phyloP scores from a whole-genome alignment of 2,329 filamentous ascomycete genomes.

The Pseudogymnoascus sp. region DNA sequence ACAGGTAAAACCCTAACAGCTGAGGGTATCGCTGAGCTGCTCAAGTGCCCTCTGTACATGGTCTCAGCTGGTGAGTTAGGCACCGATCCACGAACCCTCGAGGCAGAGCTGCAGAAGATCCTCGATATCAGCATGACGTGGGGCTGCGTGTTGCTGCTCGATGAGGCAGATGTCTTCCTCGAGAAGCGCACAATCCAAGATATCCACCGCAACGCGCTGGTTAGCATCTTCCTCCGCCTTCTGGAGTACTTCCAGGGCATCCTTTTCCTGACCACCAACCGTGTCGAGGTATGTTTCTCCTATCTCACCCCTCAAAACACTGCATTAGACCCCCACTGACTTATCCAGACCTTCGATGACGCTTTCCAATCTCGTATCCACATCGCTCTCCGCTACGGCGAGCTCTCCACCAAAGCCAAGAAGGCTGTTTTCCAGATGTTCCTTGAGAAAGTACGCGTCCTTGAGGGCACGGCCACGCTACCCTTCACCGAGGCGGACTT shows the following conservation, averaged over 20 bases:
- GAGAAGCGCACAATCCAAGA: conserved; percentile 78
- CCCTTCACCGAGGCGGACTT: conserved; percentile 61
- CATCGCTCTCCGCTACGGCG: conserved; percentile 73
- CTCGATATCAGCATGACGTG: conserved; percentile 79
- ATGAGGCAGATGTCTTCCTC: conserved; percentile 79
- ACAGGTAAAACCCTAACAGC: conserved; percentile 86
- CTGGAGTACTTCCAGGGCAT: conserved; percentile 92
- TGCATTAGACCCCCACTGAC: conserved; percentile 1
- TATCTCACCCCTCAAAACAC: neutral
- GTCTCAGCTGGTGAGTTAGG: conserved; percentile 76
- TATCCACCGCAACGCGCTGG: conserved; percentile 75
- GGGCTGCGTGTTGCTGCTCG: conserved; percentile 77
- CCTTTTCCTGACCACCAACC: conserved; percentile 81
- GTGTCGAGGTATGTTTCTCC: conserved; percentile 51
- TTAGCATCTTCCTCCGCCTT: conserved; percentile 78
- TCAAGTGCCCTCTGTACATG: conserved; percentile 76
- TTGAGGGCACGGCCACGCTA: conserved; percentile 54
- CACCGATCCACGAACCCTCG: conserved; percentile 65
- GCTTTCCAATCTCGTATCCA: conserved; percentile 86
- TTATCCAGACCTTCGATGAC: conserved; percentile 67
- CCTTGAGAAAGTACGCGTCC: conserved; percentile 60
- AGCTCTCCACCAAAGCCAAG: conserved; percentile 64
- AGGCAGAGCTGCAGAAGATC: conserved; percentile 72
- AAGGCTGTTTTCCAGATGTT: conserved; percentile 80
- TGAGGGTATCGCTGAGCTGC: conserved; percentile 75